Conservation (phyloP, 805 yeast species). For the Metschnikowia cerradonensis region DNA sequence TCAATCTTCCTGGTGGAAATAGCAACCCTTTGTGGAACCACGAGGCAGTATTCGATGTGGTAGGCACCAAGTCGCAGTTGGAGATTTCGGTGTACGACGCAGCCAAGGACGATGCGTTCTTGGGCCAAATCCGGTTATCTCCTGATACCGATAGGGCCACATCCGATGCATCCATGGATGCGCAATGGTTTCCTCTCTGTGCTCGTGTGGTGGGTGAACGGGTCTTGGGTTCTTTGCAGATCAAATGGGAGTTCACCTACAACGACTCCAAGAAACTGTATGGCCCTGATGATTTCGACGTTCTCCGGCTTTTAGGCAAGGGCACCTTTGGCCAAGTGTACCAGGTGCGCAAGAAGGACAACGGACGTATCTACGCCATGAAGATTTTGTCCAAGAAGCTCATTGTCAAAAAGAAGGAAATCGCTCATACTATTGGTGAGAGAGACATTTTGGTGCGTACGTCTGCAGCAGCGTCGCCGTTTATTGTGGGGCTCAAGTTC, state of each 20-base stretch:
- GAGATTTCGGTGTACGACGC: constrained; percentile 92
- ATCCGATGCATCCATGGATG: constrained; percentile 39
- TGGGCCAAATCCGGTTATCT: constrained; percentile 76
- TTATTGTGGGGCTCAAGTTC: constrained; percentile 92
- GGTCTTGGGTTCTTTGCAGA: constrained; percentile 73
- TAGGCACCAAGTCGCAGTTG: constrained; percentile 76
- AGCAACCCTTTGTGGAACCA: constrained; percentile 84
- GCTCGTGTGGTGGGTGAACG: constrained; percentile 73
- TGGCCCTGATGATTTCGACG: constrained; percentile 94
- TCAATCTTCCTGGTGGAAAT: constrained; percentile 21
- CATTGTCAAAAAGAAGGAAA: constrained; percentile 93
- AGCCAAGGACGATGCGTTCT: constrained; percentile 70
- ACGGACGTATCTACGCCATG: constrained; percentile 93
- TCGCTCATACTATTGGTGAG: constrained; percentile 98
- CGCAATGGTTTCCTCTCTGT: constrained; percentile 71
- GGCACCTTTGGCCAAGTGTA: constrained; percentile 98
- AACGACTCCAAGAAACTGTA: constrained; percentile 68
- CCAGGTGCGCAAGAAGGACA: constrained; percentile 90
- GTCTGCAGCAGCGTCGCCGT: constrained; percentile 82
- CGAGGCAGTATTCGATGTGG: constrained; percentile 87
- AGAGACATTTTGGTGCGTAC: constrained; percentile 92
- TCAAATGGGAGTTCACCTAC: constrained; percentile 65
- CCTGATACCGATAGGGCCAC: constrained; percentile 51
- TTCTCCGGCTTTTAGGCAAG: constrained; percentile 83
- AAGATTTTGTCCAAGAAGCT: constrained; percentile 91